Evolutionary conservation across 495 filamentous ascomycete species (phyloP).

Genomic region (Alectoria sarmentosa): DNA sequence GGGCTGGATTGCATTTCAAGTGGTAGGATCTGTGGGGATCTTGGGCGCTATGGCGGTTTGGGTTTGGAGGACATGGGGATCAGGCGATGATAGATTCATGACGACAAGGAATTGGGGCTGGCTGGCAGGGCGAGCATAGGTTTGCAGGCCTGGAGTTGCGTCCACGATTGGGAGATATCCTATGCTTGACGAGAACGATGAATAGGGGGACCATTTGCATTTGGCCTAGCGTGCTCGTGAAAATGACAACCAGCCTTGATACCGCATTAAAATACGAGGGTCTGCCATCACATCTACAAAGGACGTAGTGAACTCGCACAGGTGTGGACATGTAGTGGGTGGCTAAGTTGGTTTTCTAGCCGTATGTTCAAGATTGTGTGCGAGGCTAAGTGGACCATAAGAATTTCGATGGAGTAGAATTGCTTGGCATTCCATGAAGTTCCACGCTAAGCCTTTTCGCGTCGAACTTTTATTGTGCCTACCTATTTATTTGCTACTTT

Average conservation of each 20-base stretch:
- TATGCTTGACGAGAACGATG: slow-evolving; percentile 13
- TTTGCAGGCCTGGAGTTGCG: no score
- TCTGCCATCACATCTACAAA: neutral
- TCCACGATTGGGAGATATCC: neutral
- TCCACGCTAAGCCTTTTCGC: no score
- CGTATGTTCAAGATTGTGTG: no score
- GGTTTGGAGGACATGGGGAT: slow-evolving; percentile 44
- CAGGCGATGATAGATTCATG: slow-evolving; percentile 3
- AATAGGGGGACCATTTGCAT: neutral
- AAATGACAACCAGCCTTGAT: neutral
- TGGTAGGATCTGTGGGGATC: slow-evolving; percentile 69
- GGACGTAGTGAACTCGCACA: no score
- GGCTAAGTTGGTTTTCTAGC: no score
- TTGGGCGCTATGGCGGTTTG: slow-evolving; percentile 68
- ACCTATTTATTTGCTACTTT: no score
- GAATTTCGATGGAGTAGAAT: no score
- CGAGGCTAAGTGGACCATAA: no score
- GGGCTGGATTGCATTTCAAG: slow-evolving; percentile 64
- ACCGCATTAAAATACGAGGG: neutral
- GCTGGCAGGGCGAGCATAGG: slow-evolving; percentile 11
- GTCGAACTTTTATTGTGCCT: no score
- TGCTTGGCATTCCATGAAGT: no score
- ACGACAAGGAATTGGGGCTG: slow-evolving; percentile 7
- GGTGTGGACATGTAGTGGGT: no score
- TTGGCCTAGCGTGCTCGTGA: neutral